Conservation (phyloP, 495 filamentous ascomycete species). For the Peziza echinospora region DNA sequence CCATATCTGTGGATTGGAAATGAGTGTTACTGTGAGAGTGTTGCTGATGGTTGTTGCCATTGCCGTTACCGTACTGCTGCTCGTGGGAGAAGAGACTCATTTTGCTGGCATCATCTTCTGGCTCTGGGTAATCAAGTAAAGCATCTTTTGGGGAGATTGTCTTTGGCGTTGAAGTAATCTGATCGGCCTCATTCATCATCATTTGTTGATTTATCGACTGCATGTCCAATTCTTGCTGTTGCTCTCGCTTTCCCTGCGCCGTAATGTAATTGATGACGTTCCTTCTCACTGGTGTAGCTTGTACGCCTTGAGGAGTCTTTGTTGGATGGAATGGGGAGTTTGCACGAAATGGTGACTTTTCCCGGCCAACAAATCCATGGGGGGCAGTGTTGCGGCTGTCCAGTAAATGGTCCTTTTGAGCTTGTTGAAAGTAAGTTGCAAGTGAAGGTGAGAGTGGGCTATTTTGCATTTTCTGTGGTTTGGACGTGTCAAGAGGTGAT, state of each 20-base stretch:
- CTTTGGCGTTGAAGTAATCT: constrained; percentile 35
- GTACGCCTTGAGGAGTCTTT: constrained; percentile 25
- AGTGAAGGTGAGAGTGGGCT: constrained; percentile 29
- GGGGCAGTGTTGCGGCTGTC: constrained; percentile 31
- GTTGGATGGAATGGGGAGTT: constrained; percentile 43
- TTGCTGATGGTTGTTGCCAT: neutral
- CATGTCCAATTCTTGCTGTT: constrained; percentile 37
- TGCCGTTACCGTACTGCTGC: too few species aligned
- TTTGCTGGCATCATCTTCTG: constrained; percentile 34
- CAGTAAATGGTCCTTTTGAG: constrained; percentile 43
- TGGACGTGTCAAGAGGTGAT: constrained; percentile 10
- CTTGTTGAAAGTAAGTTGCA: constrained; percentile 48
- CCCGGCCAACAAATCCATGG: constrained; percentile 30
- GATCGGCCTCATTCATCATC: constrained; percentile 24
- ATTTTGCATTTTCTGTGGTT: constrained; percentile 25
- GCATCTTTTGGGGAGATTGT: constrained; percentile 96
- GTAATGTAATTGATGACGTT: constrained; percentile 4
- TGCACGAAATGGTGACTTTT: constrained; percentile 63
- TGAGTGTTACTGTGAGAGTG: constrained; percentile 26
- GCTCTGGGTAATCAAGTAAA: constrained; percentile 58
- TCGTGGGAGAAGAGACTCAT: constrained; percentile 10
- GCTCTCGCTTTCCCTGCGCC: constrained; percentile 36
- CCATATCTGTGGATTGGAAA: constrained; percentile 23
- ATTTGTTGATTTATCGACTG: constrained; percentile 31
- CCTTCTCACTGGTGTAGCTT: constrained; percentile 19